These are phyloP conservation scores for Nigrospora sphaerica DNA, from an alignment of 2,329 filamentous ascomycete genomes.

Conservation along the genomic window DNA sequence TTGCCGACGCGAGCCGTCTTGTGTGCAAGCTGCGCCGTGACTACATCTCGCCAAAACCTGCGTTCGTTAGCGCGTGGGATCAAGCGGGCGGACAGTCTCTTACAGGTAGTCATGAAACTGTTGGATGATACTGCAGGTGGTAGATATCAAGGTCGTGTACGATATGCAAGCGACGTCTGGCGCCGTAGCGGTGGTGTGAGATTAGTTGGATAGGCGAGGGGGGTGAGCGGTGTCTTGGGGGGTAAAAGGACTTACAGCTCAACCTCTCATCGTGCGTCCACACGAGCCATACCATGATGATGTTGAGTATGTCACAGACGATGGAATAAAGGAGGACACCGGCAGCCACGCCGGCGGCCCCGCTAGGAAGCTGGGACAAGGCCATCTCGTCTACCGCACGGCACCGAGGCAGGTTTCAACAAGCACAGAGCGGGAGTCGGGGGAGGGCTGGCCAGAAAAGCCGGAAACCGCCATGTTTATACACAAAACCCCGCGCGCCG, in stretches of 20 bases:
- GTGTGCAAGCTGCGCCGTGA: slow-evolving; percentile 6
- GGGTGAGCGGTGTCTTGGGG: background rate
- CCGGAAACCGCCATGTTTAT: too few species aligned
- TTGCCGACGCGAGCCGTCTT: slow-evolving; percentile 2
- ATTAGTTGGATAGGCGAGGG: background rate
- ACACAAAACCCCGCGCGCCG: too few species aligned
- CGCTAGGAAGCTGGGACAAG: slow-evolving; percentile 6
- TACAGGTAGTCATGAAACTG: slow-evolving; percentile 10
- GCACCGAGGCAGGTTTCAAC: too few species aligned
- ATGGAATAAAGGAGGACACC: slow-evolving; percentile 9
- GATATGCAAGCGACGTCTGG: slow-evolving; percentile 11
- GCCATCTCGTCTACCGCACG: too few species aligned
- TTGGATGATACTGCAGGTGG: slow-evolving; percentile 9
- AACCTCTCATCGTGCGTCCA: slow-evolving; percentile 10
- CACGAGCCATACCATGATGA: slow-evolving; percentile 10
- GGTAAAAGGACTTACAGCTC: slow-evolving; percentile 7
- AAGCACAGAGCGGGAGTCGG: too few species aligned
- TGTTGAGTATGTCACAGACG: slow-evolving; percentile 4
- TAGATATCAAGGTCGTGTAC: slow-evolving; percentile 10
- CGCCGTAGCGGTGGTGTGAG: background rate
- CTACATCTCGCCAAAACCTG: slow-evolving; percentile 8
- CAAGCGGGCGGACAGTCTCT: background rate
- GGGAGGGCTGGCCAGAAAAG: too few species aligned
- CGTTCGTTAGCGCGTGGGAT: background rate
- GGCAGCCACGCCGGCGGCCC: slow-evolving; percentile 5